These are phyloP conservation scores for Heritiera littoralis DNA, from an alignment of 345 rosid species.

Conservation along the genomic window DNA sequence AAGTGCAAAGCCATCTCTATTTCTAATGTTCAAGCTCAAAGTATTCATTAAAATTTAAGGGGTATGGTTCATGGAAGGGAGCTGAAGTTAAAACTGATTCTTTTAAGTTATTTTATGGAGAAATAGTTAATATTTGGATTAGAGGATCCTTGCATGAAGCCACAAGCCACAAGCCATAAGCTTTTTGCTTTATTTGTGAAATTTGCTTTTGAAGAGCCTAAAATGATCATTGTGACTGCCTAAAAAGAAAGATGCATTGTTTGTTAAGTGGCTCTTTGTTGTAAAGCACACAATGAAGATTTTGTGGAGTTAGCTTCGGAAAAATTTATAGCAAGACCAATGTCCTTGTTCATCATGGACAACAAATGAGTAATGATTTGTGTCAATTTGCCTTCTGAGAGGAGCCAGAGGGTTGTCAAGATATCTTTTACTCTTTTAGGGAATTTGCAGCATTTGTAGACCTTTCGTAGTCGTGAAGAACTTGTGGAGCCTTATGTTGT, in stretches of 20 bases:
- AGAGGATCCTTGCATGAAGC: conserved; percentile 23
- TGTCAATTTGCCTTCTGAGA: conserved; percentile 13
- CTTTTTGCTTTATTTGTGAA: conserved; percentile 19
- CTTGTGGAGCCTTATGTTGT: not conserved
- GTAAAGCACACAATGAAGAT: conserved; percentile 10
- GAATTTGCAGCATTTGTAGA: conserved; percentile 3
- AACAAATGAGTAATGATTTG: conserved; percentile 15
- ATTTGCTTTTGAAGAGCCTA: conserved; percentile 17
- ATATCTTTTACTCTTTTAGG: conserved; percentile 12
- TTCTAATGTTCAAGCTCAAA: conserved; percentile 33
- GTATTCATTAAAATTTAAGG: conserved; percentile 24
- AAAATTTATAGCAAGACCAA: conserved; percentile 25
- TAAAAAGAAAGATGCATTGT: conserved; percentile 23
- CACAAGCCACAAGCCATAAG: conserved; percentile 12
- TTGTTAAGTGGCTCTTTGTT: conserved; percentile 19
- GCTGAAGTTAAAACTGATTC: conserved; percentile 26
- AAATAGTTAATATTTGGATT: conserved; percentile 11
- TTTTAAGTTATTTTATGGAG: conserved; percentile 19
- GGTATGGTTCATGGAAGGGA: conserved; percentile 31
- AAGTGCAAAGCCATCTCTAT: conserved; percentile 37
- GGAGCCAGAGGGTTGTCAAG: conserved; percentile 23
- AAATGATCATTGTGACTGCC: conserved; percentile 18
- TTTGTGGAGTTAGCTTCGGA: conserved; percentile 6
- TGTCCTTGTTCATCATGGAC: conserved; percentile 8
- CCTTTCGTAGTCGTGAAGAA: not conserved